Evolutionary conservation across 1,139 yeast species (phyloP).

Genomic region (Kazachstania sp.): DNA sequence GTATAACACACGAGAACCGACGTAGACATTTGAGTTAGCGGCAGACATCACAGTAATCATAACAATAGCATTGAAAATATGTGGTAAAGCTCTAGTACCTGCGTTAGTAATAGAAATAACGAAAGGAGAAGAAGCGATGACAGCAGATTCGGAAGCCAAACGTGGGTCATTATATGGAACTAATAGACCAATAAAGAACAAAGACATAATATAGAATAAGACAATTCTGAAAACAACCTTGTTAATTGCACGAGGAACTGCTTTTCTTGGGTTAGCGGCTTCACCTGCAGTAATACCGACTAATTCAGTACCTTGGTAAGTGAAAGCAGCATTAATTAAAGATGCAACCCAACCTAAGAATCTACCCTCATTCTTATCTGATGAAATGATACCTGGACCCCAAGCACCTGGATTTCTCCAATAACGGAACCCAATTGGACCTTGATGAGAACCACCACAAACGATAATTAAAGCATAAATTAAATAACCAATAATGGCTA

Average conservation of each 20-base stretch:
- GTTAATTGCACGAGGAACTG: conserved; percentile 72
- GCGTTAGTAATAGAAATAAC: conserved; percentile 57
- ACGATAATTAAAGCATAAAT: conserved; percentile 60
- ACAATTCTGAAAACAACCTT: conserved; percentile 72
- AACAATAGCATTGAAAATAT: conserved; percentile 70
- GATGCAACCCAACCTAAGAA: conserved; percentile 56
- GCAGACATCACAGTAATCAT: conserved; percentile 65
- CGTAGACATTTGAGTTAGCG: conserved; percentile 70
- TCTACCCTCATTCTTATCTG: conserved; percentile 40
- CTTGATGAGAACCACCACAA: conserved; percentile 61
- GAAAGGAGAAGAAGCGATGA: conserved; percentile 71
- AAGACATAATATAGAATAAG: conserved; percentile 58
- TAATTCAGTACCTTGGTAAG: conserved; percentile 71
- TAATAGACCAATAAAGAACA: conserved; percentile 63
- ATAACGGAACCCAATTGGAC: conserved; percentile 68
- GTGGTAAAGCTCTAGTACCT: conserved; percentile 61
- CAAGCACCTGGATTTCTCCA: conserved; percentile 59
- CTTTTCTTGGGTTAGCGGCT: conserved; percentile 64
- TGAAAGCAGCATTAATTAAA: conserved; percentile 65
- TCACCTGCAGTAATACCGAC: conserved; percentile 73
- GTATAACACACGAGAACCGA: conserved; percentile 67
- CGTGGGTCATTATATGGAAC: conserved; percentile 60
- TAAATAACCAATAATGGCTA: conserved; percentile 66
- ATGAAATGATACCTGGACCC: conserved; percentile 44
- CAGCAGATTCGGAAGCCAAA: conserved; percentile 22